Conservation (phyloP, 495 filamentous ascomycete species). For the Aspergillus heteromorphus region DNA sequence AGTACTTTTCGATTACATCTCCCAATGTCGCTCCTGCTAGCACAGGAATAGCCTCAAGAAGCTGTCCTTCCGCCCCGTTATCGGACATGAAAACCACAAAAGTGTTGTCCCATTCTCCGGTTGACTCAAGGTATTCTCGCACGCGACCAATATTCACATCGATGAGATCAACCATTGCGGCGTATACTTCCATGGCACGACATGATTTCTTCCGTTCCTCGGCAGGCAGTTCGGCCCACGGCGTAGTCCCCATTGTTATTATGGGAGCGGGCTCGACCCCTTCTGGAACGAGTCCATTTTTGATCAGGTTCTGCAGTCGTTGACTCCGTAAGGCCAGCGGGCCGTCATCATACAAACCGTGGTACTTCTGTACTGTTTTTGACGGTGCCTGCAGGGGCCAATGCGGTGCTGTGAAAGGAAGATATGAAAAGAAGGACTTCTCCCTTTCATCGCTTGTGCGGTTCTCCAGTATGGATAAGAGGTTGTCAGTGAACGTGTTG, state of each 20-base stretch:
- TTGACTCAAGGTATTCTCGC: conserved; percentile 41
- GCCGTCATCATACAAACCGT: conserved; percentile 38
- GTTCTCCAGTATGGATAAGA: conserved; percentile 35
- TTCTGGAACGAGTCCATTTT: conserved; percentile 28
- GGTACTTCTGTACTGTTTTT: conserved; percentile 27
- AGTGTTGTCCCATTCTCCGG: conserved; percentile 50
- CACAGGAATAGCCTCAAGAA: conserved; percentile 19
- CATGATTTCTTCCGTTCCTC: conserved; percentile 33
- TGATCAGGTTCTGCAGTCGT: conserved; percentile 29
- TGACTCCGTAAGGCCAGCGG: conserved; percentile 30
- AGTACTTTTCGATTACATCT: conserved; percentile 43
- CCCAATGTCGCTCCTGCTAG: conserved; percentile 27
- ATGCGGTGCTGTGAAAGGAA: conserved; percentile 41
- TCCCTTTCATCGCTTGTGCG: conserved; percentile 32
- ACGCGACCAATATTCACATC: conserved; percentile 49
- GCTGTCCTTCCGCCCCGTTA: conserved; percentile 51
- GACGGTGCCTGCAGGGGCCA: conserved; percentile 39
- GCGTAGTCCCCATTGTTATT: background rate
- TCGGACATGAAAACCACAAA: conserved; percentile 52
- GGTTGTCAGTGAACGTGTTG: conserved; percentile 32
- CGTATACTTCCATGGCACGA: conserved; percentile 50
- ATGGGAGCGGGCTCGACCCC: conserved; percentile 29
- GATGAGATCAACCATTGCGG: conserved; percentile 51
- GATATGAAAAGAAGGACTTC: conserved; percentile 39
- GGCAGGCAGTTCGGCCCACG: background rate